A percentile compares a stretch with the other conserved stretches of the same genome.
Conservation (phyloP, 2,329 filamentous ascomycete species). For the Aspergillus unguis region DNA sequence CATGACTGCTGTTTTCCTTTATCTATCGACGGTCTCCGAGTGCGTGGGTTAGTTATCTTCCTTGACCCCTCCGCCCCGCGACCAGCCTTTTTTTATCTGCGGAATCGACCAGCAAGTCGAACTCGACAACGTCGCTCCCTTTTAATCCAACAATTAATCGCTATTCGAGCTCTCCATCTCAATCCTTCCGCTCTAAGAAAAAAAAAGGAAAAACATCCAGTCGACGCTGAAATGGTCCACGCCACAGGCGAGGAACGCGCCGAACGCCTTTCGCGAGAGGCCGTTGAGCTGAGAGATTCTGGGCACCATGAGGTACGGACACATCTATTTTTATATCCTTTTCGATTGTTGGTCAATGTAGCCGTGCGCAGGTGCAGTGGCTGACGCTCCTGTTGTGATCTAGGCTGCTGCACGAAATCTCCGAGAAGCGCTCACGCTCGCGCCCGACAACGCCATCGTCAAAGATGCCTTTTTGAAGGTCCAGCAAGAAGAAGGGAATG, state of each 20-base stretch:
- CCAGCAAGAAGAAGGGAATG: slow-evolving; percentile 39
- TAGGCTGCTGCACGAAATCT: slow-evolving; percentile 48
- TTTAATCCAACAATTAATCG: too few relatives aligned
- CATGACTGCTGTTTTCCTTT: slow-evolving; percentile 19
- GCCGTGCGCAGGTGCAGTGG: slow-evolving; percentile 1
- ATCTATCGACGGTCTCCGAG: slow-evolving; percentile 17
- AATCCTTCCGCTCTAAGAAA: too few relatives aligned
- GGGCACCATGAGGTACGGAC: slow-evolving; percentile 45
- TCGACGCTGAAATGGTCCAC: slow-evolving; percentile 41
- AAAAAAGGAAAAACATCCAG: neutral
- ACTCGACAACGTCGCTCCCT: too few relatives aligned
- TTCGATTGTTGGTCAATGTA: neutral
- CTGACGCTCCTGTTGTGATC: slow-evolving; percentile 15
- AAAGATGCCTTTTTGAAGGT: slow-evolving; percentile 46
- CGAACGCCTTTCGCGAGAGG: slow-evolving; percentile 45
- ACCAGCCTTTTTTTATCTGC: slow-evolving; percentile 4
- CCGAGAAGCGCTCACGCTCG: slow-evolving; percentile 48
- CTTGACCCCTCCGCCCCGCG: slow-evolving; percentile 4
- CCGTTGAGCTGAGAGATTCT: slow-evolving; percentile 45
- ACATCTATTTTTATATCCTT: neutral
- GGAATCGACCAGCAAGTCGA: neutral
- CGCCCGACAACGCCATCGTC: slow-evolving; percentile 44
- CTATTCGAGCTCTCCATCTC: too few relatives aligned
- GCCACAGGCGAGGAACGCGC: slow-evolving; percentile 46
- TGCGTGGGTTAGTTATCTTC: slow-evolving; percentile 17